Base-by-base conservation (phyloP, 768 basidiomycete genomes). In the Suillus fuscotomentosus region DNA sequence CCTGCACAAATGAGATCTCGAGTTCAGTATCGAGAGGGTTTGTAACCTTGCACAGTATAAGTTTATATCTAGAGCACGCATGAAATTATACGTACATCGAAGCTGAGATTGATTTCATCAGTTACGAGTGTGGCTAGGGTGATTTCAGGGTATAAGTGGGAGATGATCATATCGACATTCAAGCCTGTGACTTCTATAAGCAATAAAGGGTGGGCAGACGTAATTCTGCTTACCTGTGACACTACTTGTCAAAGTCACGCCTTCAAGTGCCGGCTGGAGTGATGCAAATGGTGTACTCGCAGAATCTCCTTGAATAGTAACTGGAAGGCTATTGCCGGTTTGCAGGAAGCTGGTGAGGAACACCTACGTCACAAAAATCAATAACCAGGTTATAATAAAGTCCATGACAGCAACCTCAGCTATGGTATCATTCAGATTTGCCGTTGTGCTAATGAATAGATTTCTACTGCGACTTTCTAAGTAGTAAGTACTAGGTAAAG, bases 311-410 rank as follows among this genome's bases (percentile, higher is more conserved):
- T 84, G 75, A 69, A 90, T 87, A 0, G 78, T 80, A 63, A 89
- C 71, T 7, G 83, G 77, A 41, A 91, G 71, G 9, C 68, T 61
- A 50, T 82, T 71, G 31, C 77, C 79, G 0, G 81, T 82, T 72
- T 86, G 85, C 50, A 91, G 80, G 74, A 89, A 91, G 41, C 78
- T 71, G 10, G 83, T 79, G 66, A 90, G 71, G 79, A 91, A 91
- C 34, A 75, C 72, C 79, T 88, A 70, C 60, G 53, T 15, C 15
- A 42, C 14, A 60, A 31, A 50, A 17, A 24, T 42, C 51, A 42
- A 34, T 38, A 54, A 36, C 22, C 39, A 36, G 22, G 8, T 59
- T 38, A 27, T 22, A 31, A 17, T 39, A 11, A 31, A 47, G 34
- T 34, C 11, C 22, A 22, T 3, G 43, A 10, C 3, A 47, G 56